Evolutionary conservation across 768 basidiomycete species (phyloP), one percentile per base, ranked within the genome.

Genomic region (Neoboletus subvelutipes): DNA sequence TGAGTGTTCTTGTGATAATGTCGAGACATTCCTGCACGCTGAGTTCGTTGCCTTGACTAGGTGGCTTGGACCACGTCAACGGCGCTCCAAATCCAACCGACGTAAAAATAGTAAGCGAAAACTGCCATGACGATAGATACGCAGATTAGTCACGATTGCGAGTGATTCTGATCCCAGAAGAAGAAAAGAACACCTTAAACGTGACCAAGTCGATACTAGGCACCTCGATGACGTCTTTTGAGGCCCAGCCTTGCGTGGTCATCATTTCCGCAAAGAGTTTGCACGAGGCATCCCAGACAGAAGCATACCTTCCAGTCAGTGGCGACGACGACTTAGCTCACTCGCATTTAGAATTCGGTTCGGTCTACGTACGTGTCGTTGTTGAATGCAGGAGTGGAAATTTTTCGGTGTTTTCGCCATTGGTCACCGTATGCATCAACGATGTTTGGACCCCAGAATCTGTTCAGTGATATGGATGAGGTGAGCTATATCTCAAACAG

Each of bases 391-490:
- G 64, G 64, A 22, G 36, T 48, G 17, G 54, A 12, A 3, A 65
- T 53, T 36, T 56, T 63, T 49, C 65, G 55, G 26, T 65, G 62
- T 22, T 57, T 65, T 26, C 55, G 65, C 64, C 64, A 65, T 15
- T 54, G 47, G 22, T 64, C 58, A 17, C 61, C 57, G 3, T 54
- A 54, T 8, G 45, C 29, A 7, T 59, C 49, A 8, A 63, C 33
- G 22, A 66, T 39, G 31, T 56, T 65, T 11, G 64, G 64, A 40
- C 64, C 64, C 64, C 64, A 65, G 24, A 53, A 65, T 36, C 64
- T 65, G 28, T 48, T 42, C 20, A 4, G 15, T 4, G 20, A 39
- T 10, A 0, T 12, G 34, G 13, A 15, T 12, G n/a, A 34, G 5
- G 24, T 54, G 34, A 54, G 37, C 1, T 7, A 11, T 11, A 50